A percentile compares a stretch with the other conserved stretches of the same genome.
phyloP scores from a whole-genome alignment of 164 flowering plant genomes.

The Hamamelis virginiana region DNA sequence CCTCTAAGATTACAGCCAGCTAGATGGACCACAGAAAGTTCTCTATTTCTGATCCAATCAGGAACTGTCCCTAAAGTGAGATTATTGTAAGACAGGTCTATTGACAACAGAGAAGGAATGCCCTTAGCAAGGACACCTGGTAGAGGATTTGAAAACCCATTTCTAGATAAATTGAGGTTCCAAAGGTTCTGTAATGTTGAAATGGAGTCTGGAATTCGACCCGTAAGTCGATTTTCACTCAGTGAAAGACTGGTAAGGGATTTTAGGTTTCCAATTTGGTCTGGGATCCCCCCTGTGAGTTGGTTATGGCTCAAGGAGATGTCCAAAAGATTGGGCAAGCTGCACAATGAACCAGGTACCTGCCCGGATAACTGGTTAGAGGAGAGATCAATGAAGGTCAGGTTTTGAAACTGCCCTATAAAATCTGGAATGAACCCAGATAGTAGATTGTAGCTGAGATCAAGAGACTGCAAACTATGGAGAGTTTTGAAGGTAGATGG shows the following conservation, averaged over 20 bases:
- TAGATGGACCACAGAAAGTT: constrained; percentile 59
- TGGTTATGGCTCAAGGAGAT: constrained; percentile 63
- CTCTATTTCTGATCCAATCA: constrained; percentile 65
- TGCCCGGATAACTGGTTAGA: constrained; percentile 67
- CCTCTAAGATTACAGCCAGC: constrained; percentile 84
- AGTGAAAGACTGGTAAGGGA: constrained; percentile 65
- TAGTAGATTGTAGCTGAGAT: constrained; percentile 68
- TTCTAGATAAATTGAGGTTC: constrained; percentile 76
- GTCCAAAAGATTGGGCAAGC: constrained; percentile 40
- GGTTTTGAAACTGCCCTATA: constrained; percentile 53
- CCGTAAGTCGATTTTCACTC: constrained; percentile 54
- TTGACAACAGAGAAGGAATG: constrained; percentile 61
- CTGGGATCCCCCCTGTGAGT: constrained; percentile 68
- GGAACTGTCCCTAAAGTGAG: constrained; percentile 67
- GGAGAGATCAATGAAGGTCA: constrained; percentile 68
- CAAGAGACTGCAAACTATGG: constrained; percentile 56
- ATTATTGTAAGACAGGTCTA: constrained; percentile 84
- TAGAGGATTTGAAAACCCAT: constrained; percentile 60
- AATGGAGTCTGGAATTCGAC: constrained; percentile 70
- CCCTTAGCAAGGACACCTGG: constrained; percentile 48
- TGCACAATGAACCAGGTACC: constrained; percentile 60
- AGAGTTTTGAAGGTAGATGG: constrained; percentile 55
- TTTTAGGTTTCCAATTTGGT: constrained; percentile 53
- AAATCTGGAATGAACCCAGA: constrained; percentile 70
- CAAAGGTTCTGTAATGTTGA: constrained; percentile 60